Conservation (phyloP, 805 yeast genomes). For the Metschnikowia similis region DNA sequence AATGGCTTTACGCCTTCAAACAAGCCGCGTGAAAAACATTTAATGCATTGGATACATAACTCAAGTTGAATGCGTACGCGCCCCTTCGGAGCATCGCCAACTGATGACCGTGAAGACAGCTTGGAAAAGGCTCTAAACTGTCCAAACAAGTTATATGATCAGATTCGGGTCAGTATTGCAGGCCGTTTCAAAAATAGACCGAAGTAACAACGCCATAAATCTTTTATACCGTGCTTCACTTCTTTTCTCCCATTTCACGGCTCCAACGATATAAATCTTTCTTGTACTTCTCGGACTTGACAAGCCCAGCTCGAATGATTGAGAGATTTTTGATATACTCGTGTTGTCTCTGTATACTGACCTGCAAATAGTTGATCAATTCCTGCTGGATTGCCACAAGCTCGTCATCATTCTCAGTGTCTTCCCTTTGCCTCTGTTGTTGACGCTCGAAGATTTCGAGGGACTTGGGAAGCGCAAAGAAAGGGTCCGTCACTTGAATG, state of each 20-base stretch:
- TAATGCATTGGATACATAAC: no score
- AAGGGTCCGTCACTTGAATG: conserved; percentile 41
- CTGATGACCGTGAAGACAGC: no score
- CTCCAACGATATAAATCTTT: conserved; percentile 77
- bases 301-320: conserved; percentile 69
- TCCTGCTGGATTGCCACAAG: conserved; percentile 59
- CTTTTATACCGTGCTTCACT: not conserved
- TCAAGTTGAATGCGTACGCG: no score
- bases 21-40: no score
- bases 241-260: conserved; percentile 63
- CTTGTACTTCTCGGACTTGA: conserved; percentile 73
- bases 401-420: conserved; percentile 23
- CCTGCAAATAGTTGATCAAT: conserved; percentile 39
- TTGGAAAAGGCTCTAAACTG: no score
- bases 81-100: no score
- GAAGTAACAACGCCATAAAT: no score
- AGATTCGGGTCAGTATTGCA: no score
- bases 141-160: no score
- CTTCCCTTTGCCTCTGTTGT: conserved; percentile 20
- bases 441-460: conserved; percentile 28
- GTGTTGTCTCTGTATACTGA: conserved; percentile 50
- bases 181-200: no score
- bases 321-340: conserved; percentile 80
- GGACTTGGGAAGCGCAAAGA: conserved; percentile 54
- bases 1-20: no score